Conservation (phyloP, 257 asterid genomes). For the Pogostemon cablin region DNA sequence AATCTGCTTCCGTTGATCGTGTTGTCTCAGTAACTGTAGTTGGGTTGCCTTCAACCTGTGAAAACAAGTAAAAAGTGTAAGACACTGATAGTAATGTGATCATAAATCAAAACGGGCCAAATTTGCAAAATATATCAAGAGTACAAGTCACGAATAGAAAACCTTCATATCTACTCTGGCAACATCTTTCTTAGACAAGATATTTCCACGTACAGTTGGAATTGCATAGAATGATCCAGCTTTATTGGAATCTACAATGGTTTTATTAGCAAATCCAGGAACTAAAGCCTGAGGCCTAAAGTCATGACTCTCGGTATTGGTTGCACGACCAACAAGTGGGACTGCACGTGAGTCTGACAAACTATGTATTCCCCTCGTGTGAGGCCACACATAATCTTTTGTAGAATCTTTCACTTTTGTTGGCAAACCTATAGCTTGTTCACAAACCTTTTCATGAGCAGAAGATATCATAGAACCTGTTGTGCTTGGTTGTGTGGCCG, state of each 20-base stretch:
- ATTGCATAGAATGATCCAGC: constrained; percentile 44
- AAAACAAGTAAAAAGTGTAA: constrained; percentile 31
- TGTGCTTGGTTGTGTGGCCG: constrained; percentile 51
- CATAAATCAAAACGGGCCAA: constrained; percentile 25
- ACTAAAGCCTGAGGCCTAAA: constrained; percentile 35
- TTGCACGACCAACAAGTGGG: constrained; percentile 42
- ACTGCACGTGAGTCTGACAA: constrained; percentile 38
- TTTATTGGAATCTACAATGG: constrained; percentile 43
- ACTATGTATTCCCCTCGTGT: constrained; percentile 47
- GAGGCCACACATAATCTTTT: constrained; percentile 52
- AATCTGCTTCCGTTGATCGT: constrained; percentile 49
- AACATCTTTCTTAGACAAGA: constrained; percentile 47
- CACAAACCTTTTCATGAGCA: constrained; percentile 44
- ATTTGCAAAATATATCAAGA: constrained; percentile 24
- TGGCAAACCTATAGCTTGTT: constrained; percentile 42
- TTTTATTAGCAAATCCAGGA: constrained; percentile 49
- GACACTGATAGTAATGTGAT: constrained; percentile 22
- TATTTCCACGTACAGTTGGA: constrained; percentile 40
- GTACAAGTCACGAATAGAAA: neutral
- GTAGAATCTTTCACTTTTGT: constrained; percentile 48
- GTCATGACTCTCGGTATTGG: constrained; percentile 51
- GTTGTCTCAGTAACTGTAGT: constrained; percentile 39
- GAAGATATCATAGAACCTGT: constrained; percentile 42
- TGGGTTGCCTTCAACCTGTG: constrained; percentile 54
- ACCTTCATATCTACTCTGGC: constrained; percentile 51